Percentiles rank a stretch among this genome's conserved stretches.
These are phyloP conservation scores for Dothideomycetes sp. DNA, from an alignment of 2,329 filamentous ascomycete species.

Conservation along the genomic window DNA sequence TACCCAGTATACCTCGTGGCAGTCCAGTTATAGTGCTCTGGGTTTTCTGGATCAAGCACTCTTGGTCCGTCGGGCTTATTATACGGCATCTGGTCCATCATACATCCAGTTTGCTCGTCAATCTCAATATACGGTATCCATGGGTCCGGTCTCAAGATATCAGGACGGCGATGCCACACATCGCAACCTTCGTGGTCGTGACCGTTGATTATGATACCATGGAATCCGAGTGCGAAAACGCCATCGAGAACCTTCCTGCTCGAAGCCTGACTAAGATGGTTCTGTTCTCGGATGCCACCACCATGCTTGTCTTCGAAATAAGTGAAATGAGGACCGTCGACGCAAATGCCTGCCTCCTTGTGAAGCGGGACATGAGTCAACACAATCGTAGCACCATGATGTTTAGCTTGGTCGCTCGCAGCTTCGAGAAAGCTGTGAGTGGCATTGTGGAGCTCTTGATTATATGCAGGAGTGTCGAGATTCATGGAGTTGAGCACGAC, in stretches of 20 bases:
- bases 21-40: constrained; percentile 32
- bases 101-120: no score
- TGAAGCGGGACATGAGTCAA: constrained; percentile 88
- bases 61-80: no score
- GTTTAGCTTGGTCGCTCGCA: background rate
- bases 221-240: constrained; percentile 64
- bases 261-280: constrained; percentile 67
- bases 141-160: no score
- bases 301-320: constrained; percentile 60
- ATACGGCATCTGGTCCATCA: no score
- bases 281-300: constrained; percentile 78
- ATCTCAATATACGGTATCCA: no score
- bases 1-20: constrained; percentile 27
- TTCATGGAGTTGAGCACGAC: constrained; percentile 89
- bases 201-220: constrained; percentile 79
- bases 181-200: constrained; percentile 96
- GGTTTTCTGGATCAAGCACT: background rate
- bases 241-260: constrained; percentile 68
- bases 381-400: constrained; percentile 63
- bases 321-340: constrained; percentile 73
- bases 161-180: constrained; percentile 56
- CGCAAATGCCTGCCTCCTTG: constrained; percentile 73
- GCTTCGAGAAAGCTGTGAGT: constrained; percentile 49
- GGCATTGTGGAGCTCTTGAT: constrained; percentile 57
- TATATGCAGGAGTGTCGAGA: constrained; percentile 71